Base-by-base conservation (phyloP, 805 yeast species). In the Pichia insulana region DNA sequence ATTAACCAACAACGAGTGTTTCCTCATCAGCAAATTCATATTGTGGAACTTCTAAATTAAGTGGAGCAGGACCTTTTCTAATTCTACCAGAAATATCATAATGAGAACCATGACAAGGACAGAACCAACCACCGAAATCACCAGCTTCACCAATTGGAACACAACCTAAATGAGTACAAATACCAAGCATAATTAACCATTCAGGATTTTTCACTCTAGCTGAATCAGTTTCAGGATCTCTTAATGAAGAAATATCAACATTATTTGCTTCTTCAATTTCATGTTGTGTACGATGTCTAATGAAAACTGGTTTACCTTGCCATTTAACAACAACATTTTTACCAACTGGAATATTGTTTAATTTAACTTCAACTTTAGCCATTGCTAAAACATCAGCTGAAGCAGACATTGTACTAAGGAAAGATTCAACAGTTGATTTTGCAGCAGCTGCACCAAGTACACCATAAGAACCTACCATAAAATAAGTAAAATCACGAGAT, bases 101-200 rank as follows among this genome's bases (percentile, higher is more conserved):
- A 70, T 94, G 98, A 64, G 97, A 90, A 78, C 98, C 99, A 77
- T 94, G 99, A 76, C 98, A 92, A 54, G 99, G 98, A 71, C 98
- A 92, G 90, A 92, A 92, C 99, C 99, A 92, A 67, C 99, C 99
- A 67, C 97, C 97, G 59, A 78, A 92, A 70, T 92, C 99, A 72
- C 99, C 99, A 54, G 97, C 82, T 74, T 92, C 97, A 66, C 99
- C 99, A 62, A 92, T 92, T 56, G 99, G 99, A 50, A 92, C 99
- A 83, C 99, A 92, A 68, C 99, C 99, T 76, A 92, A 81, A 69
- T 92, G 99, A 55, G 99, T 92, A 77, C 99, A 92, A 67, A 92
- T 90, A 73, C 99, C 99, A 71, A 92, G 69, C 99, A 92, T 92
- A 67, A 92, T 77, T 64, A 92, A 79, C 98, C 98, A 92, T 71